Evolutionary conservation across 345 rosid genomes (phyloP), one percentile per base, ranked within the genome.

Genomic region (Excoecaria agallocha): DNA sequence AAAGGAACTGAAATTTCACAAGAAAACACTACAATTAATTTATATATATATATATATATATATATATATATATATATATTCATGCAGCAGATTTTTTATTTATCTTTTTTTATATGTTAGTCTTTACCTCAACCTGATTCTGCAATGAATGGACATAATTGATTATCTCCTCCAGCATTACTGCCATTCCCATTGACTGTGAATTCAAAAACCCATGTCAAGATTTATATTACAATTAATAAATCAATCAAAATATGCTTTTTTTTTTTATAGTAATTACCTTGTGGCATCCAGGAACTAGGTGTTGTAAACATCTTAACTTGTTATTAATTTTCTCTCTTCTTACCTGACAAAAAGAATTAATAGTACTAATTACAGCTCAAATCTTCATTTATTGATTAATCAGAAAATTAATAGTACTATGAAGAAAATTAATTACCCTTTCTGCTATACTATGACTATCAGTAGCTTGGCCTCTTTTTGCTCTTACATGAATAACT

Each of bases 391-490:
- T 12, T 61, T n/a, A 12, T 41, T 20, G n/a, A 19, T 22, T 48
- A 39, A 41, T 22, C 66, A 13, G 48, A 43, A 25, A 24, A 15
- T 16, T 24, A 55, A 45, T 41, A 48, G 55, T 17, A 43, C 16
- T 6, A 43, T 43, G 48, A 43, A 43, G 48, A 43, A 43, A 43
- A 6, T 43, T 1, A 43, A 57, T 70, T 76, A 87, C 91, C 78
- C 88, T 83, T 82, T 88, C 91, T 19, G 91, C 89, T 70, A 84
- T 81, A 75, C 91, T 88, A 65, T 88, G 91, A 71, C 86, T 84
- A 54, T 88, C 91, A 41, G 91, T 88, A 49, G 89, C 91, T 76
- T 86, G 89, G 24, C 91, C 98, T 60, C 97, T 80, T 74, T 96
- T 85, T 41, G 96, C 98, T 80, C 98, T 72, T 49, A 77, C 72